phyloP scores from a whole-genome alignment of 2,329 filamentous ascomycete genomes.

The Chalaropsis thielavioides region DNA sequence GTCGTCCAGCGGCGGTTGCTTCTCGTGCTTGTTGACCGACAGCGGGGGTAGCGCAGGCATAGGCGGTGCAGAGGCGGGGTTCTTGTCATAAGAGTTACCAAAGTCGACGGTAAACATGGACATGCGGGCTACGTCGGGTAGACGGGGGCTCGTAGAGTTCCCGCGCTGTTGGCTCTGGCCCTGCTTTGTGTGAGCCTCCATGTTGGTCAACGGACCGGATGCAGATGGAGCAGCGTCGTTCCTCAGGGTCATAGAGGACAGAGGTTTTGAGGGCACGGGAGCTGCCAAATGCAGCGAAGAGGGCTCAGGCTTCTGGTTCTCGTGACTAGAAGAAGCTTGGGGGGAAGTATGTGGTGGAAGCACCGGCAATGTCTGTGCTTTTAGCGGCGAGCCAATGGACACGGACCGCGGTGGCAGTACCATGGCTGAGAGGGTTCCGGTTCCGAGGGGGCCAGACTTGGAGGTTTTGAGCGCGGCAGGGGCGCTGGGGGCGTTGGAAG shows the following conservation, averaged over 20 bases:
- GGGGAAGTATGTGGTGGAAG: neutral
- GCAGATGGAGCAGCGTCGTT: neutral
- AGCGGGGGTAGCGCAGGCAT: constrained; percentile 20
- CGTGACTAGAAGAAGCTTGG: neutral
- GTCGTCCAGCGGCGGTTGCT: neutral
- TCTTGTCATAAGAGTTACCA: constrained; percentile 29
- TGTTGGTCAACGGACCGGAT: neutral
- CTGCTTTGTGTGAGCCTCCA: neutral
- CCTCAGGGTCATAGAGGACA: neutral
- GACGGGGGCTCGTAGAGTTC: constrained; percentile 39
- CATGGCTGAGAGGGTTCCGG: neutral
- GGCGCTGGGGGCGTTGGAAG: no score
- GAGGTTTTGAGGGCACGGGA: neutral
- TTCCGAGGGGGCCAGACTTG: neutral
- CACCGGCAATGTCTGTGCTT: neutral
- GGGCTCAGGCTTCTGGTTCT: neutral
- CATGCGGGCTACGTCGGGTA: constrained; percentile 44
- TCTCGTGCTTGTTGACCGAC: constrained; percentile 1
- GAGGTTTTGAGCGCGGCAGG: neutral
- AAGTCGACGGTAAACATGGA: constrained; percentile 47
- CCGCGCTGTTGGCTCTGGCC: constrained; percentile 19
- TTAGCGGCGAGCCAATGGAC: neutral
- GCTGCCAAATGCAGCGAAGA: neutral
- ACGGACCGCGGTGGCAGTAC: neutral
- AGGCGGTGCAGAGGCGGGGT: constrained; percentile 22